Evolutionary conservation across 148 eudicot species (phyloP).

Genomic region (Vaccinium vitisidaea): DNA sequence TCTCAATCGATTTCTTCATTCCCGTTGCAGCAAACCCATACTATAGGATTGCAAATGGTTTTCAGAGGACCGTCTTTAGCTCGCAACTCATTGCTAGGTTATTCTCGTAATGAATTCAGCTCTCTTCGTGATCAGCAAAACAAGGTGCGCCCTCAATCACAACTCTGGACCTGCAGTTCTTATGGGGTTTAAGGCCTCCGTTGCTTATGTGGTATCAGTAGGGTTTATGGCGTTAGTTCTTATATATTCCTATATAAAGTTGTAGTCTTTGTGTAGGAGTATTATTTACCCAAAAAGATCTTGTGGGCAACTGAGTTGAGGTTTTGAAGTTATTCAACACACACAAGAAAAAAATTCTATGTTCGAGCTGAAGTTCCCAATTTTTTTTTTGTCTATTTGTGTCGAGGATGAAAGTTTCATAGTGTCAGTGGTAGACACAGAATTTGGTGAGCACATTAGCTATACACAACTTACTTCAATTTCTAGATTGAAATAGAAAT

Average conservation of each 20-base stretch:
- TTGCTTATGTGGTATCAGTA: not conserved
- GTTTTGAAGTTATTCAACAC: too few species aligned
- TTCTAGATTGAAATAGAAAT: too few species aligned
- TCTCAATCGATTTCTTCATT: not conserved
- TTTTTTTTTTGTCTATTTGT: not conserved
- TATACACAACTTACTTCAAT: too few species aligned
- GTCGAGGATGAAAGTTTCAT: not conserved
- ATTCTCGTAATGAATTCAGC: conserved; percentile 35
- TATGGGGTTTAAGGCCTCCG: conserved; percentile 30
- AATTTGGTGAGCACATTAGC: too few species aligned
- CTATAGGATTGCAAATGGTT: conserved; percentile 40
- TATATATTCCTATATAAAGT: too few species aligned
- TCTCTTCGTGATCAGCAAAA: conserved; percentile 26
- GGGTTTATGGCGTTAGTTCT: too few species aligned
- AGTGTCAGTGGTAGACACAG: too few species aligned
- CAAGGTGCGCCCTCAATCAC: conserved; percentile 38
- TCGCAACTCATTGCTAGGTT: conserved; percentile 32
- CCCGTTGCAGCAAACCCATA: too few species aligned
- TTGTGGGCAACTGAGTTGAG: too few species aligned
- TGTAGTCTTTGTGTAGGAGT: too few species aligned
- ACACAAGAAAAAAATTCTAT: not conserved
- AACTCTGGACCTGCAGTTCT: not conserved
- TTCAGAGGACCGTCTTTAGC: conserved; percentile 35
- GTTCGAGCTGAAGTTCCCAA: not conserved
- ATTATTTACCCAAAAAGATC: too few species aligned